phyloP scores from a whole-genome alignment of 306 rosid species.

The Argentina anserina region DNA sequence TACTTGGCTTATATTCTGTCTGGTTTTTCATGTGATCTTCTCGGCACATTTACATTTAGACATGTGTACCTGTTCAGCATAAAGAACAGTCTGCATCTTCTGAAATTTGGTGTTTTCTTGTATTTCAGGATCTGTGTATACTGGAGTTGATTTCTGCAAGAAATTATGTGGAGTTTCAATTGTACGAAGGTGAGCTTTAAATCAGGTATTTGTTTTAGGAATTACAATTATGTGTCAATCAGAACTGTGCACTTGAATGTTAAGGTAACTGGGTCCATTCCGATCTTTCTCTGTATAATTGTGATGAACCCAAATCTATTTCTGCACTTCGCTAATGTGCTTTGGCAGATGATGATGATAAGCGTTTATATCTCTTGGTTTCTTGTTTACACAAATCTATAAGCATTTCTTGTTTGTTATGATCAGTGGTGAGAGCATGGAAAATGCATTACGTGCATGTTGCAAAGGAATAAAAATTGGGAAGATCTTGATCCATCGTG shows the following conservation, averaged over 20 bases:
- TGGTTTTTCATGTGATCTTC: not conserved
- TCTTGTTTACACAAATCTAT: not conserved
- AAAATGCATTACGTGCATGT: constrained; percentile 94
- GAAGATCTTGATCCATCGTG: constrained; percentile 95
- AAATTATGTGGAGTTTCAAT: constrained; percentile 95
- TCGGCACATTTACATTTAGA: not conserved
- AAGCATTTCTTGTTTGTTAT: constrained; percentile 29
- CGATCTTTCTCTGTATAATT: not conserved
- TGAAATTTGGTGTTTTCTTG: not conserved
- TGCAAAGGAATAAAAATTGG: constrained; percentile 99
- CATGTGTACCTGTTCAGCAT: not conserved
- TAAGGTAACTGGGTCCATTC: not conserved
- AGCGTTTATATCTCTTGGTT: not conserved
- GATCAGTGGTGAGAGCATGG: constrained; percentile 97
- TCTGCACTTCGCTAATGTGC: not conserved
- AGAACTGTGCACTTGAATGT: not conserved
- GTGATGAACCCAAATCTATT: constrained; percentile 16
- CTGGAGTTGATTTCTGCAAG: constrained; percentile 99
- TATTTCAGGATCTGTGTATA: constrained; percentile 72
- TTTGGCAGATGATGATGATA: not conserved
- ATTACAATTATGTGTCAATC: constrained; percentile 6
- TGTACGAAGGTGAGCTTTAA: constrained; percentile 84
- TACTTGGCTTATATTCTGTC: not conserved
- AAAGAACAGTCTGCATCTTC: not conserved
- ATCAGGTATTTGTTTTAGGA: constrained; percentile 40